phyloP scores from a whole-genome alignment of 2,329 filamentous ascomycete species.

The Leptographium lundbergii region DNA sequence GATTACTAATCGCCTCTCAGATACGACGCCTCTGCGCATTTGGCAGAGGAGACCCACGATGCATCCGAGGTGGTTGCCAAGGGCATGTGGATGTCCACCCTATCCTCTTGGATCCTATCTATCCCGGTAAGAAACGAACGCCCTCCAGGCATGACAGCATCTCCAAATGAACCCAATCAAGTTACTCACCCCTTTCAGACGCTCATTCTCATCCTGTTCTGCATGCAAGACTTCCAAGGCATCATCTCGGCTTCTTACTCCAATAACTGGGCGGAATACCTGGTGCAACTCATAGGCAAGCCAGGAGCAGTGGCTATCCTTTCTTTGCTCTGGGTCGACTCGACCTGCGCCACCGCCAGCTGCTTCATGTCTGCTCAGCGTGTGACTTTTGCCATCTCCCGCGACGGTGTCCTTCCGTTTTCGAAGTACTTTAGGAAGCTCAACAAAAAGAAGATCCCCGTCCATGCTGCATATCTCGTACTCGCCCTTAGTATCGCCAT shows the following conservation, averaged over 20 bases:
- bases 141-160: no score
- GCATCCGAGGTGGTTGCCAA: constrained; percentile 23
- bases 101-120: constrained; percentile 23
- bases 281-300: constrained; percentile 23
- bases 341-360: constrained; percentile 22
- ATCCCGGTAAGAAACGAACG: constrained; percentile 14
- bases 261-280: constrained; percentile 27
- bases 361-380: constrained; percentile 26
- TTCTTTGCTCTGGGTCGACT: constrained; percentile 23
- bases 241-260: constrained; percentile 21
- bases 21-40: constrained; percentile 23
- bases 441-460: constrained; percentile 20
- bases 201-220: constrained; percentile 25
- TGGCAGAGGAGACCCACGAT: constrained; percentile 25
- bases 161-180: no score
- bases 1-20: background rate
- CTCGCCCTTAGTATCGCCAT: constrained; percentile 23
- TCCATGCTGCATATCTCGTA: constrained; percentile 18
- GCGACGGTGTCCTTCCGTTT: constrained; percentile 25
- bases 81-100: constrained; percentile 25
- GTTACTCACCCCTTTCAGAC: constrained; percentile 9
- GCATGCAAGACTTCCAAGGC: constrained; percentile 25
- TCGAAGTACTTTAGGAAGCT: constrained; percentile 21
- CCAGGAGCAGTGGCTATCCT: constrained; percentile 23
- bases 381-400: constrained; percentile 26